Conservation (phyloP, 2,329 filamentous ascomycete species). For the Capronia coronata region DNA sequence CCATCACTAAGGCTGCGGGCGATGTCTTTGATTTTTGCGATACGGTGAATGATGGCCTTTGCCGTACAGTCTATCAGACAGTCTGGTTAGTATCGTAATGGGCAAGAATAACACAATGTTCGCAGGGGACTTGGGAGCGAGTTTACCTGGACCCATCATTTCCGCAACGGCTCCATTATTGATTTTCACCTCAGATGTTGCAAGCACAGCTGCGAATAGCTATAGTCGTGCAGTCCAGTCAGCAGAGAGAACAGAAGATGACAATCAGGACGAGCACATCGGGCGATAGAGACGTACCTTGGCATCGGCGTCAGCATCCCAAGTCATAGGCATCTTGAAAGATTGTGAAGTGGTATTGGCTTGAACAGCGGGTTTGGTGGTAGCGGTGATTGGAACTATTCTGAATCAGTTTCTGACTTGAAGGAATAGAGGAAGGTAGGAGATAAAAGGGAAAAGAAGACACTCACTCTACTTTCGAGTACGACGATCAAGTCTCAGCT, state of each 20-base stretch:
- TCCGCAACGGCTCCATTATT: slow-evolving; percentile 6
- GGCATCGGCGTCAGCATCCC: slow-evolving; percentile 17
- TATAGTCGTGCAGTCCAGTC: not conserved
- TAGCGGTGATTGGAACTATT: not conserved
- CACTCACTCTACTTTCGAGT: not conserved
- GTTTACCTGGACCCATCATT: slow-evolving; percentile 12
- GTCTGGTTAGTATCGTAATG: not conserved
- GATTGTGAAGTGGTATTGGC: not conserved
- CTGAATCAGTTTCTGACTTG: not conserved
- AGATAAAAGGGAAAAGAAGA: not conserved
- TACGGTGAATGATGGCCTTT: slow-evolving; percentile 13
- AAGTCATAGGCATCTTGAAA: slow-evolving; percentile 20
- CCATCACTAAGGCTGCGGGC: not conserved
- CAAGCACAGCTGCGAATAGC: slow-evolving; percentile 12
- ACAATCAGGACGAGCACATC: not conserved
- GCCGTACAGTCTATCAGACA: slow-evolving; percentile 9
- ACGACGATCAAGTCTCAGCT: not conserved
- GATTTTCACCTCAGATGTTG: slow-evolving; percentile 8
- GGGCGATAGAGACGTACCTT: slow-evolving; percentile 9
- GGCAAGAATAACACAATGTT: not conserved
- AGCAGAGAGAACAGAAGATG: not conserved
- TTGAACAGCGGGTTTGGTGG: not conserved
- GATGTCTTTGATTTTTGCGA: slow-evolving; percentile 9
- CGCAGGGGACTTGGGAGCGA: too few relatives aligned
- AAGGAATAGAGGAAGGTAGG: not conserved